Conservation (phyloP, 805 yeast species). For the Lachancea cidri region DNA sequence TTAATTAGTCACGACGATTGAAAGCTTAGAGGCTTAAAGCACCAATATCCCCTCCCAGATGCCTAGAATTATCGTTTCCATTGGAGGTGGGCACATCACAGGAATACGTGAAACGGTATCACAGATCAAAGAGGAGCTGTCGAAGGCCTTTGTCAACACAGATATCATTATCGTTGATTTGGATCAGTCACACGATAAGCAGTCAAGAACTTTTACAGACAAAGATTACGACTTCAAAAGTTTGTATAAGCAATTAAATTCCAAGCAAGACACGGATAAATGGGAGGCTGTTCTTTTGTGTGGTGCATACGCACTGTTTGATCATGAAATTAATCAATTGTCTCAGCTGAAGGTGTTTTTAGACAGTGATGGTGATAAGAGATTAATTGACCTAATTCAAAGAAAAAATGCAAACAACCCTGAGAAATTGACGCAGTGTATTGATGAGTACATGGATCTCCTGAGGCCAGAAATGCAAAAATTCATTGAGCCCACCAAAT, state of each 20-base stretch:
- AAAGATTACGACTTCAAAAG: constrained; percentile 33
- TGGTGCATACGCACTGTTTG: constrained; percentile 78
- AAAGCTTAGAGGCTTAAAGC: not conserved
- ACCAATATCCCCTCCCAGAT: not conserved
- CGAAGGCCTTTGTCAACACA: constrained; percentile 19
- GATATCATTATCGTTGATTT: constrained; percentile 40
- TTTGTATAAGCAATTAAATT: constrained; percentile 19
- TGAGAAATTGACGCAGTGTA: constrained; percentile 17
- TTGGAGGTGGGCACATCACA: constrained; percentile 33
- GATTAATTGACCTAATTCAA: constrained; percentile 73
- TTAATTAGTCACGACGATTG: not conserved
- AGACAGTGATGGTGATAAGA: constrained; percentile 79
- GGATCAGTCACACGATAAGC: constrained; percentile 25
- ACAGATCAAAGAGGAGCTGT: constrained; percentile 34
- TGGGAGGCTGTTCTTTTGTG: constrained; percentile 47
- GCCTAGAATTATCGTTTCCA: constrained; percentile 12
- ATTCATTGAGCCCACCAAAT: constrained; percentile 28
- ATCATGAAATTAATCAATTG: constrained; percentile 46
- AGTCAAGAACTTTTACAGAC: constrained; percentile 14
- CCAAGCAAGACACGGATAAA: constrained; percentile 13
- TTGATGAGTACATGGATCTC: constrained; percentile 27
- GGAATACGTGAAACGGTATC: constrained; percentile 31
- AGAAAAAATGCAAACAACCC: constrained; percentile 12
- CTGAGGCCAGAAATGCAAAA: constrained; percentile 29
- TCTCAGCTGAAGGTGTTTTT: constrained; percentile 69